Base-by-base conservation (phyloP, 495 filamentous ascomycete genomes). In the Hypoxylon fuscum region DNA sequence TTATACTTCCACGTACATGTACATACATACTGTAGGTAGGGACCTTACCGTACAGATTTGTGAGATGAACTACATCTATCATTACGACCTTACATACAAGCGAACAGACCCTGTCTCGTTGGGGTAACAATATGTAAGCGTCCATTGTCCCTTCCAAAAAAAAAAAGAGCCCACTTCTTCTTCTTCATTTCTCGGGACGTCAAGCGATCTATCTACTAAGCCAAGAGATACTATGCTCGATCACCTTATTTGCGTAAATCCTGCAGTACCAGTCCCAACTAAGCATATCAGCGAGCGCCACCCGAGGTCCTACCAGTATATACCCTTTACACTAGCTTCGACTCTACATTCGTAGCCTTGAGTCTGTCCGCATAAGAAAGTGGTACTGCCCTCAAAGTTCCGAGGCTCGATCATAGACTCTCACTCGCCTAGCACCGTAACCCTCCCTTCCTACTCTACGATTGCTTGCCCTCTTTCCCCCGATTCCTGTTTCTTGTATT, bases 41-140 rank as follows among this genome's bases (percentile, higher is more conserved):
- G 40, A 31, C 41, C 31, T n/a, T 42, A 5, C 17, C 43, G 49
- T 27, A 42, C 45, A 27, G 54, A 35, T 45, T 50, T 18, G 52
- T 50, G 37, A 56, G 31, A 27, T 27, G 25, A 27, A 27, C 4
- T 4, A 27, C n/a, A n/a, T n/a, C 4, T 27, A 4, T 50, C 62
- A 46, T 60, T 66, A 51, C 32, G 25, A 66, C 55, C 55, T 56
- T 27, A 42, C 40, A 60, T 14, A 60, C 60, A 60, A 66, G 62
- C 32, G 56, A 52, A 35, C 7, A 27, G 18, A 40, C 35, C 34
- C 42, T 48, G 56, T 34, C 42, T 51, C 18, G 45, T 66, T 59
- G 56, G 62, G 52, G 56, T 53, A 41, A 47, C 21, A 31, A 42
- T 47, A 42, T 20, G 17, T 34, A 18, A 49, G 5, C 18, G 34